Conservation (phyloP, 495 filamentous ascomycete genomes). For the Podospora tetraspora region DNA sequence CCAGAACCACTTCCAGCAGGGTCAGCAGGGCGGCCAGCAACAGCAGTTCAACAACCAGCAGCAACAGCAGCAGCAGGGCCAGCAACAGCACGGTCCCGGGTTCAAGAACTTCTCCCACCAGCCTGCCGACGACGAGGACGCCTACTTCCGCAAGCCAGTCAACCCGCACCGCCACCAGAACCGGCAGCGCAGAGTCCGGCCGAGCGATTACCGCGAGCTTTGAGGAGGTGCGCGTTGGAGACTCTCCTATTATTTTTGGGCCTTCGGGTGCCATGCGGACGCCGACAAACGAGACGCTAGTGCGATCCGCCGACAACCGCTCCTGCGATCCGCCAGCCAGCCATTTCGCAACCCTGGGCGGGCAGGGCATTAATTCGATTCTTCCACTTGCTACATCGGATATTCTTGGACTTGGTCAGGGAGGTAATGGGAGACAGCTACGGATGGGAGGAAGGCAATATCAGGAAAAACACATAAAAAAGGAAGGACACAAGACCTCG, state of each 20-base stretch:
- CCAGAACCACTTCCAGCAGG: conserved; percentile 28
- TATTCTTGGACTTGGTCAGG: not conserved
- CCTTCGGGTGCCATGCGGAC: too few species aligned
- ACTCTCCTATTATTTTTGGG: not conserved
- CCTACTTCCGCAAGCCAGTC: conserved; percentile 93
- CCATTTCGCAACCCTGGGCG: too few species aligned
- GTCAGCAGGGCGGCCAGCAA: conserved; percentile 28
- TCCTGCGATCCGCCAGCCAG: too few species aligned
- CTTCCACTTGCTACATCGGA: not conserved
- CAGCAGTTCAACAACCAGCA: conserved; percentile 15
- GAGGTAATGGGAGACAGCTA: not conserved
- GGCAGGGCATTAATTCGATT: too few species aligned
- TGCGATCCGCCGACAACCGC: too few species aligned
- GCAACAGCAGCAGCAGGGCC: conserved; percentile 29
- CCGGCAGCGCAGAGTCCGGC: conserved; percentile 66
- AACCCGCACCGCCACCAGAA: conserved; percentile 90
- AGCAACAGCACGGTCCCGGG: conserved; percentile 21
- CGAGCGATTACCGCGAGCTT: conserved; percentile 86
- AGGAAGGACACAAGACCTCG: not conserved
- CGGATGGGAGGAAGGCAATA: not conserved
- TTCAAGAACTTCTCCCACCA: conserved; percentile 56
- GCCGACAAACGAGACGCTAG: too few species aligned
- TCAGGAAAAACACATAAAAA: not conserved
- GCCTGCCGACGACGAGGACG: conserved; percentile 78
- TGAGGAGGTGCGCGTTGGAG: conserved; percentile 31